Base-by-base conservation (phyloP, 2,329 filamentous ascomycete genomes). In the Cercospora sp. region DNA sequence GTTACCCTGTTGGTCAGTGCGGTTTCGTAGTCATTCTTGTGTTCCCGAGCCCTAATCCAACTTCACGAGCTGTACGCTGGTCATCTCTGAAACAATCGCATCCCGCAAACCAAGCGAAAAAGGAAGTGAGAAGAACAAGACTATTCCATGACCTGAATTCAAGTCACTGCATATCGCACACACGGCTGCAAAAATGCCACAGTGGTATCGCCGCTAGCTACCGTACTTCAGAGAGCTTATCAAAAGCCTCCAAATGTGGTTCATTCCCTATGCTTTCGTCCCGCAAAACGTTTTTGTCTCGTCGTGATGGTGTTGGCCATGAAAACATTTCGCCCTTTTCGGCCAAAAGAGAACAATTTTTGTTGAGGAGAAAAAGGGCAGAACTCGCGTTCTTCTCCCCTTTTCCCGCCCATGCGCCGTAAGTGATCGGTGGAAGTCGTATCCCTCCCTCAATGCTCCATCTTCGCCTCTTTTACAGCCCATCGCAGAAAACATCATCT, bases 401-500 rank as follows among this genome's bases (percentile, higher is more conserved):
- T 39, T 28, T 16, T 30, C 36, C 18, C 39, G 20, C 57, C 42
- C 30, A 30, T 65, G 58, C 57, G 45, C 58, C 57, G 30, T 65
- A 31, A 30, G 42, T 62, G 36, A 51, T 48, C 16, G 42, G 23
- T 51, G 36, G 33, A 48, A 51, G 60, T 31, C 36, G 18, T 42
- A 10, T 42, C 39, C 42, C 60, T 39, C n/a, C 23, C 20, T 45
- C 28, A 31, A 42, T 42, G 31, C 23, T 45, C 39, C 23, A 16
- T 61, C 33, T 61, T 61, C 31, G 51, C 65, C 36, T 45, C 60
- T 48, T 48, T 65, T 69, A 39, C 68, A 59, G 51, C 68, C 33
- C 18, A 60, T 51, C 60, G 12, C 16, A 31, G 30, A 36, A 64
- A 67, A 55, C 48, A 68, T 64, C 68, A 70, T 70, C 68, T 68